Percentiles rank a stretch among this genome's conserved stretches.
Conservation (phyloP, 2,329 filamentous ascomycete genomes). For the Karstenula rhodostoma region DNA sequence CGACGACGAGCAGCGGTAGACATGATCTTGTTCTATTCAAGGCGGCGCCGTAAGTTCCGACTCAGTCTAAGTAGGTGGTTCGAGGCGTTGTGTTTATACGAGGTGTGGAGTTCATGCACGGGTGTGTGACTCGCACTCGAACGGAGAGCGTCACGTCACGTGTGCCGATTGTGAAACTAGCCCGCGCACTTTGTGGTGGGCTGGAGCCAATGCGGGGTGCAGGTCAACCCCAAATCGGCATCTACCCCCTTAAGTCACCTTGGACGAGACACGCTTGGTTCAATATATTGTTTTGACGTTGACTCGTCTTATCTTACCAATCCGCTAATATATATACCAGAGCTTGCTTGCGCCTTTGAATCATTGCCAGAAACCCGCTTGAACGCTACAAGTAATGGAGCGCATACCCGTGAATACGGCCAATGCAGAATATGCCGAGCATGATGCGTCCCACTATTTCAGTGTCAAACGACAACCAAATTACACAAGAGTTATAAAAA, state of each 20-base stretch:
- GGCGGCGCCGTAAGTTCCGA: background rate
- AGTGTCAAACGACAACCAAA: background rate
- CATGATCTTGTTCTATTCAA: slow-evolving; percentile 60
- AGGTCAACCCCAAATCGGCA: background rate
- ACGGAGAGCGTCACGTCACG: slow-evolving; percentile 12
- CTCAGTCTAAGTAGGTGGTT: background rate
- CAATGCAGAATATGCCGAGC: background rate
- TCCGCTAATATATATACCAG: background rate
- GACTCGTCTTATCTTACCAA: background rate
- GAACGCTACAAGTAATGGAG: slow-evolving; percentile 8
- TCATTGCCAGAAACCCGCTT: slow-evolving; percentile 7
- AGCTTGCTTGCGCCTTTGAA: background rate
- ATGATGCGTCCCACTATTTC: background rate
- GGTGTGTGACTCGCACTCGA: background rate
- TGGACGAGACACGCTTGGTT: background rate
- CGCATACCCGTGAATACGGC: background rate
- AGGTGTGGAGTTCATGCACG: slow-evolving; percentile 7
- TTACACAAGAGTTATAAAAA: background rate
- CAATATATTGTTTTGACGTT: background rate
- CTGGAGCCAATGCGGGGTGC: background rate
- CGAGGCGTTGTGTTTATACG: background rate
- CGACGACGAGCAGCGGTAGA: slow-evolving; percentile 94
- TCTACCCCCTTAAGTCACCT: background rate
- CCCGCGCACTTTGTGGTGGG: background rate
- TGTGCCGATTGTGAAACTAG: slow-evolving; percentile 1